Evolutionary conservation across 139 green algal genomes (phyloP).

Genomic region (Eudorina sp.): DNA sequence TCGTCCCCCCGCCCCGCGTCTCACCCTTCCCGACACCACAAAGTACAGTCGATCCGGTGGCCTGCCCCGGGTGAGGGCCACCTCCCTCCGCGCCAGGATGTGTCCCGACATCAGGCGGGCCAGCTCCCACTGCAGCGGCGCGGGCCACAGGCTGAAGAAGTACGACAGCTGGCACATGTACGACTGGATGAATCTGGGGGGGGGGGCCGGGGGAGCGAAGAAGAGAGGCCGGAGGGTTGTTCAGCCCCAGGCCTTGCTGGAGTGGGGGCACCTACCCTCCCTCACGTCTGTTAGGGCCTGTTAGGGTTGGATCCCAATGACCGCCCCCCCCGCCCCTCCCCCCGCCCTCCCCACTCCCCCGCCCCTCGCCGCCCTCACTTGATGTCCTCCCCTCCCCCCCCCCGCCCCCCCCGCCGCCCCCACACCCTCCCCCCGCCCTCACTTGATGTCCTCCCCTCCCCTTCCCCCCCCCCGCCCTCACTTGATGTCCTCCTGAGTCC

Average conservation of each 20-base stretch:
- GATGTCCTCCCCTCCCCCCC: conserved; percentile 49
- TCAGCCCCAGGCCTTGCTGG: too few relatives aligned
- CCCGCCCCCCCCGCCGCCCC: too few relatives aligned
- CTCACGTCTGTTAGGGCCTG: too few relatives aligned
- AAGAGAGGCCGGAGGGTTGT: background rate
- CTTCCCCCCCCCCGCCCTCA: background rate
- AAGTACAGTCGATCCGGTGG: conserved; percentile 34
- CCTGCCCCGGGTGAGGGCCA: conserved; percentile 26
- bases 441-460: background rate
- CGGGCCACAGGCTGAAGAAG: conserved; percentile 49
- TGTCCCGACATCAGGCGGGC: conserved; percentile 17
- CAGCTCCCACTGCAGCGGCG: conserved; percentile 43
- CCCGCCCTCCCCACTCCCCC: background rate
- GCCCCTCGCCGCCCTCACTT: conserved; percentile 8
- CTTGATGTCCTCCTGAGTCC: conserved; percentile 45
- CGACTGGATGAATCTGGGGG: conserved; percentile 31
- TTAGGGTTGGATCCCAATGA: too few relatives aligned
- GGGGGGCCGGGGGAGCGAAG: background rate
- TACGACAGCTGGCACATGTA: conserved; percentile 42
- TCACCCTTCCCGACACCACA: conserved; percentile 30
- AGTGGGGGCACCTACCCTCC: too few relatives aligned
- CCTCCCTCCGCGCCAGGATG: conserved; percentile 44
- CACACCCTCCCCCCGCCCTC: background rate
- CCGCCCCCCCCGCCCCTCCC: too few relatives aligned
- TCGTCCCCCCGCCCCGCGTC: too few relatives aligned